Conservation (phyloP, 1,284 basidiomycete genomes). For the Fomitopsis schrenkii region DNA sequence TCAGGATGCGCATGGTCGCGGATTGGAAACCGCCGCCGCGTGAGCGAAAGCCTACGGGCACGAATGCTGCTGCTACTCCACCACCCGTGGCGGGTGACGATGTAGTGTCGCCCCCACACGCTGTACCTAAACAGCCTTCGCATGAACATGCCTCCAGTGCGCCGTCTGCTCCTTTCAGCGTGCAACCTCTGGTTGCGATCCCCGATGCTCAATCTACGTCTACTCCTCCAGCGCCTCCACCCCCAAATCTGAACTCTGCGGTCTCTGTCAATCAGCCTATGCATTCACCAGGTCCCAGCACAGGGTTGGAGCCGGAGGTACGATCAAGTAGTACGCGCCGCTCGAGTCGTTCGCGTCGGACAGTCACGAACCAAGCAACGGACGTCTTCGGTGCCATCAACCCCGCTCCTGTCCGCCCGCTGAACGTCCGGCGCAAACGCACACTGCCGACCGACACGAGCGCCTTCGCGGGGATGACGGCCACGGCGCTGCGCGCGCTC, state of each 20-base stretch:
- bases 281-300: not conserved
- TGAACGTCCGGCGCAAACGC: constrained; percentile 33
- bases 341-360: constrained; percentile 49
- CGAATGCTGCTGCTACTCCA: not conserved
- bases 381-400: constrained; percentile 35
- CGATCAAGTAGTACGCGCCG: constrained; percentile 28
- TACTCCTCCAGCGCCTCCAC: not conserved
- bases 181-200: not conserved
- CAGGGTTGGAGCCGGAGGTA: not conserved
- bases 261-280: not conserved
- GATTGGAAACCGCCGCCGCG: constrained; percentile 21
- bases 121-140: not conserved
- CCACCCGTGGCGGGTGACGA: not conserved
- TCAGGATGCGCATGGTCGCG: constrained; percentile 17
- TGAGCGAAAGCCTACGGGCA: not conserved
- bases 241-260: not conserved
- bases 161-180: not conserved
- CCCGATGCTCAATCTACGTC: too few species aligned
- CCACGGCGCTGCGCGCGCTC: constrained; percentile 60
- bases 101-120: not conserved
- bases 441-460: constrained; percentile 35
- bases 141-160: not conserved
- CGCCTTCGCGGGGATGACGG: constrained; percentile 59
- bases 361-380: constrained; percentile 28
- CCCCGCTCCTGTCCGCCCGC: constrained; percentile 27